Evolutionary conservation across 2,329 filamentous ascomycete species (phyloP), one percentile per base, ranked within the genome.

Genomic region (Massarina eburnea): DNA sequence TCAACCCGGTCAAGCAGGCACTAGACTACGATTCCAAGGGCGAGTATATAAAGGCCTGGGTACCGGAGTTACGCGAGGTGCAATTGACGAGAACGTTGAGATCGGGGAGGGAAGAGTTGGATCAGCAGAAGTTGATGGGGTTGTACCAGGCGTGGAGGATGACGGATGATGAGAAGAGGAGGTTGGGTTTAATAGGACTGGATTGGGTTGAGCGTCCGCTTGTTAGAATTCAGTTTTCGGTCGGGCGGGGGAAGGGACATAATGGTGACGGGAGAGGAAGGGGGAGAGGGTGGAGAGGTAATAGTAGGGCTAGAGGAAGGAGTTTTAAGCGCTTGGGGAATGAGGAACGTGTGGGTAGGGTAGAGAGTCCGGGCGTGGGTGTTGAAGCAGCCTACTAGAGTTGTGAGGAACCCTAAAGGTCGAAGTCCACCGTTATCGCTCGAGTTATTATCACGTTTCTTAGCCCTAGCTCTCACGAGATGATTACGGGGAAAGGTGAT

Each of bases 1-100:
- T 91, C 75, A 92, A 92, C 59, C 87, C 88, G 0, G 82, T 92
- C 39, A 91, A 91, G 66, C 88, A 92, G 64, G 85, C 83, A 0
- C 81, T 88, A 34, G 86, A 91, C 52, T 91, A 92, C 60, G 88
- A 92, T 62, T 77, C 78, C 2, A 72, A 82, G 0, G 88, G 86
- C 2, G 72, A 78, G 6, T 92, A 89, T 54, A 82, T 90, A 8
- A 80, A 81, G n/a, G 74, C 79, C 2, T 92, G 88, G 89, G 76
- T 91, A 0, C 80, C 81, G 0, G 88, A 92, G 63, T 63, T 90
- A 20, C 73, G 78, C 2, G 64, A 72, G 0, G 67, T 90, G 1
- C 70, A 71, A 26, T 27, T 66, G 39, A 61, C 51, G 9, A 61
- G 48, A 15, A 52, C 38, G 6, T 35, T 55, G 9, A 57, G 55